These are phyloP conservation scores for Ambrosia artemisiifolia DNA, from an alignment of 129 eudicot genomes.

Conservation along the genomic window DNA sequence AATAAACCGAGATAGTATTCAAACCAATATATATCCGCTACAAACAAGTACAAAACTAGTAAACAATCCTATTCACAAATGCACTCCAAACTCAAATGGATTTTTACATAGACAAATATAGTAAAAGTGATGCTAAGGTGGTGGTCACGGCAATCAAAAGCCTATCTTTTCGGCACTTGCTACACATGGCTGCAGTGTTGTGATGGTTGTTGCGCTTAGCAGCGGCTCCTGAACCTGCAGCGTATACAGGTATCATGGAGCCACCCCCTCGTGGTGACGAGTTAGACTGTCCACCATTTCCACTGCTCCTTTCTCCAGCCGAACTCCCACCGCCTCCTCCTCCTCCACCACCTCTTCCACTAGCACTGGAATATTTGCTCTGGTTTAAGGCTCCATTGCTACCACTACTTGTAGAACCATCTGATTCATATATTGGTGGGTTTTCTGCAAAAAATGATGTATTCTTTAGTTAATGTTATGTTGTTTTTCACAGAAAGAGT, in stretches of 20 bases:
- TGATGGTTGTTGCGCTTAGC: conserved; percentile 10
- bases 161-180: background rate
- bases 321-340: conserved; percentile 2
- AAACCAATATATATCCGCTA: background rate
- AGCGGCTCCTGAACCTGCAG: conserved; percentile 20
- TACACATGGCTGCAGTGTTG: background rate
- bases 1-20: background rate
- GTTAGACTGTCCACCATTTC: conserved; percentile 1
- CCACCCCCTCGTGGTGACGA: conserved; percentile 4
- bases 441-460: conserved; percentile 1
- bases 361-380: conserved; percentile 5
- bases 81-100: background rate
- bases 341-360: conserved; percentile 16
- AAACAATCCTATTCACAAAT: background rate
- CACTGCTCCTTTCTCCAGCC: background rate
- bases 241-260: conserved; percentile 17
- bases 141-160: background rate
- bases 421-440: background rate
- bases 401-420: background rate
- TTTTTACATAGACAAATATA: background rate
- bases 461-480: background rate
- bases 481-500: background rate
- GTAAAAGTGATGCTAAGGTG: background rate
- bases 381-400: conserved; percentile 3
- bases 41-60: background rate